phyloP scores from a whole-genome alignment of 129 eudicot species.

The Logfia minima region DNA sequence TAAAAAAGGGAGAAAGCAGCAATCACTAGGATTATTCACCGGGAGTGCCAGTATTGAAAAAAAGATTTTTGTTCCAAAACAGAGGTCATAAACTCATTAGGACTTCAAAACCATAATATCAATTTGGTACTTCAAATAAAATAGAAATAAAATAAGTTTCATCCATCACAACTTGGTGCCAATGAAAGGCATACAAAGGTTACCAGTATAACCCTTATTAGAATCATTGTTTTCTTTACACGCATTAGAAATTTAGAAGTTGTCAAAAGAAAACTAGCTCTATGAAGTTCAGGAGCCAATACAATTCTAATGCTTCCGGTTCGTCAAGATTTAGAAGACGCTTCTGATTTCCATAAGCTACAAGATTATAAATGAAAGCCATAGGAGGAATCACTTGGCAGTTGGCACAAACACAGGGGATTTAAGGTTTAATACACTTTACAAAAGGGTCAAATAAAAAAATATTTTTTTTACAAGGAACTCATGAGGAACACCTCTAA shows the following conservation, averaged over 20 bases:
- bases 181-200: too few species aligned
- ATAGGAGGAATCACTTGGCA: background rate
- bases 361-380: background rate
- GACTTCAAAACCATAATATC: too few species aligned
- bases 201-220: too few species aligned
- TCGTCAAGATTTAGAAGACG: background rate
- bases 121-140: background rate
- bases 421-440: slow-evolving; percentile 16
- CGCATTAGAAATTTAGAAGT: too few species aligned
- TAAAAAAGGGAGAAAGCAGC: too few species aligned
- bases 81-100: too few species aligned
- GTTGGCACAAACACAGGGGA: background rate
- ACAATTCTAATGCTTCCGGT: background rate
- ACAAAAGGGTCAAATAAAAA: slow-evolving; percentile 11
- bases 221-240: too few species aligned
- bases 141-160: background rate
- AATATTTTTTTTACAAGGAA: slow-evolving; percentile 10
- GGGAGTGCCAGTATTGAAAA: too few species aligned
- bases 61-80: too few species aligned
- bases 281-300: background rate
- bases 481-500: slow-evolving; percentile 13
- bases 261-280: too few species aligned
- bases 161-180: background rate
- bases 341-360: background rate
- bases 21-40: too few species aligned